Evolutionary conservation across 208 protist genomes (phyloP), one percentile per base, ranked within the genome.

Genomic region (Acanthamoeba castellanii): DNA sequence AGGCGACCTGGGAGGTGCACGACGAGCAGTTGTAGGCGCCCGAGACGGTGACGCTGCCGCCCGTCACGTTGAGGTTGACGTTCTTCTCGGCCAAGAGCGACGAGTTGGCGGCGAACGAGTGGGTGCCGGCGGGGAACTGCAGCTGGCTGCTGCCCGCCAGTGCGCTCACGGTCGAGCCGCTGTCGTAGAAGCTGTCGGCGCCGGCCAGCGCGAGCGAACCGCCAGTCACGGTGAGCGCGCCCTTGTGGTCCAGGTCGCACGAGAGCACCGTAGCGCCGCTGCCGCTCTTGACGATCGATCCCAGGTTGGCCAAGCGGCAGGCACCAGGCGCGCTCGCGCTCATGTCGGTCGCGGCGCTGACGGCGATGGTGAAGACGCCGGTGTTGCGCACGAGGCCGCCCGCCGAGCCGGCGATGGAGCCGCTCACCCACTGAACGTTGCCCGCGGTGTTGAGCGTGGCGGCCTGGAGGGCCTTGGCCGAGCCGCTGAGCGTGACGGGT

Each of bases 241-340:
- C 88, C 66, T 81, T 93, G 66, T 93, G 61, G 34, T 93, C 88
- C 18, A 76, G 27, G 70, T 93, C 70, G 70, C 61, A 93, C 37
- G 88, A 72, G 20, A 93, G 37, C 30, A 42, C 14, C 25, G 64
- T n/a, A 22, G 34, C 11, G 66, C 88, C 70, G 42, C 13, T 61
- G 50, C 61, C 66, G 88, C 30, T 81, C 88, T 93, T 93, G 34
- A 93, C 45, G 37, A 93, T 76, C 42, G 34, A 59, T 9, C 66
- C 88, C 25, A 93, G 25, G 66, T 93, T 93, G 45, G 47, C 88
- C 18, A 93, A 42, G 18, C 70, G 61, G 61, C 64, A 78, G 13
- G 88, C 88, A 8, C 88, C 88, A 13, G 85, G 32, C 5, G 64
- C 52, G 42, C 64, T 59, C 9, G 42, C 85, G 37, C 25, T 42